Base-by-base conservation (phyloP, 202 grass and related monocot genomes). In the Alloteropsis angusta region DNA sequence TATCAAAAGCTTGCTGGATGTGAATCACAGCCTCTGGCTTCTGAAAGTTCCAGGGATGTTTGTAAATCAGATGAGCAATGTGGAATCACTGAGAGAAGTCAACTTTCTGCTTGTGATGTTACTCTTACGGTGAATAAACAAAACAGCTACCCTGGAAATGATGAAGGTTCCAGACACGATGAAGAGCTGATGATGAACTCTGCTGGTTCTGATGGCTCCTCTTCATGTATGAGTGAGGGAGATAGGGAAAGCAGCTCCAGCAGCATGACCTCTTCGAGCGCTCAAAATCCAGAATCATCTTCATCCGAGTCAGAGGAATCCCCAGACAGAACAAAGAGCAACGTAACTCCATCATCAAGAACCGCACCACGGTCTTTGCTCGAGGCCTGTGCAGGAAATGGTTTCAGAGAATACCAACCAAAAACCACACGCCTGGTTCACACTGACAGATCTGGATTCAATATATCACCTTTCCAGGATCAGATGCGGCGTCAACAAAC, bases 261-360 rank as follows among this genome's bases (percentile, higher is more conserved):
- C 71, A 98, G 83, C 90, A 87, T 82, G 70, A 91, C 82, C 47
- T 90, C 92, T 80, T 87, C 72, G 4, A 88, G 85, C n/a, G 76
- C 79, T 66, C 92, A 82, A 70, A 91, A 93, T 85, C 76, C 60
- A 12, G 95, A 93, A 32, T 90, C 87, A 74, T 93, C 89, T 68
- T 87, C 87, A 36, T 93, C 92, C n/a, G 87, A 98, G 65, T 93
- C 95, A 19, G 95, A 98, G 86, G 95, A 90, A 79, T 93, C 87
- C 59, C 70, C 86, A n/a, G 74, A 87, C 37, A 72, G 81, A 79
- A 79, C 68, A 74, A 86, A 74, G 68, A 91, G 21, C 74, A 70
- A 66, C 45, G 32, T 30, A 55, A 76, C 67, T 79, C 74, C 85
- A 73, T 73, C 76, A 6, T 72, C 83, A 86, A 85, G 61, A 68